A percentile compares a stretch with the other conserved stretches of the same genome.
phyloP scores from a whole-genome alignment of 805 yeast species.

The Cephaloascus fragrans region DNA sequence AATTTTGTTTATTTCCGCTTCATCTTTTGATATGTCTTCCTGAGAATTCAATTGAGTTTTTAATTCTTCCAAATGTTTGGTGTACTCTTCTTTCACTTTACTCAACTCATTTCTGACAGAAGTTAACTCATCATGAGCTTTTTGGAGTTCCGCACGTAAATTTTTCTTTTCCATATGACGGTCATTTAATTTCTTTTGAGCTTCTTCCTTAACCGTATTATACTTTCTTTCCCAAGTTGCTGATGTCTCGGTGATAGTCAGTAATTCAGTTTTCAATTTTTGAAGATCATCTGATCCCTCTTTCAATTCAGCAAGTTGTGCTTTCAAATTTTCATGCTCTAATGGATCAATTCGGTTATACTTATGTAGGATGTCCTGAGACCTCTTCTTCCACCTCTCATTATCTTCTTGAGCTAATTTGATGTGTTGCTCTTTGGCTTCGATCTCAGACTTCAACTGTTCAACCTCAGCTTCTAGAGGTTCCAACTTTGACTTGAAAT shows the following conservation, averaged over 20 bases:
- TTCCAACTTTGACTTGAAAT: slow-evolving; percentile 21
- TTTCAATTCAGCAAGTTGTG: slow-evolving; percentile 13
- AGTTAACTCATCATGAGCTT: slow-evolving; percentile 4
- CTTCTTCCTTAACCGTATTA: slow-evolving; percentile 17
- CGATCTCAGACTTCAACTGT: slow-evolving; percentile 25
- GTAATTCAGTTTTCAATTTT: not conserved
- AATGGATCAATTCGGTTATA: slow-evolving; percentile 38
- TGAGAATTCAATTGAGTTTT: not conserved
- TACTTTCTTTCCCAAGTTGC: slow-evolving; percentile 4
- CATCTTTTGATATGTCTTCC: no score
- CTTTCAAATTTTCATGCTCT: slow-evolving; percentile 26
- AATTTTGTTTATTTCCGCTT: not conserved
- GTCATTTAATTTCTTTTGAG: slow-evolving; percentile 17
- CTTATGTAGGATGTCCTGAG: slow-evolving; percentile 35
- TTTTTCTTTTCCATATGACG: slow-evolving; percentile 8
- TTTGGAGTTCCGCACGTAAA: slow-evolving; percentile 3
- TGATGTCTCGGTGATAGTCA: slow-evolving; percentile 3
- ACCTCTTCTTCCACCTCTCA: slow-evolving; percentile 47
- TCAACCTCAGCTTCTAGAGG: slow-evolving; percentile 34
- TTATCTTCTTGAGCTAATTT: slow-evolving; percentile 39
- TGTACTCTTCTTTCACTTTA: not conserved
- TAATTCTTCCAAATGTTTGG: slow-evolving; percentile 4
- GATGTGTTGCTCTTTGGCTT: slow-evolving; percentile 40
- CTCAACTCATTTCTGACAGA: not conserved
- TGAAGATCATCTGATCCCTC: slow-evolving; percentile 4